Conservation (phyloP, 116 monocot species). For the Phalaenopsis hybrid region DNA sequence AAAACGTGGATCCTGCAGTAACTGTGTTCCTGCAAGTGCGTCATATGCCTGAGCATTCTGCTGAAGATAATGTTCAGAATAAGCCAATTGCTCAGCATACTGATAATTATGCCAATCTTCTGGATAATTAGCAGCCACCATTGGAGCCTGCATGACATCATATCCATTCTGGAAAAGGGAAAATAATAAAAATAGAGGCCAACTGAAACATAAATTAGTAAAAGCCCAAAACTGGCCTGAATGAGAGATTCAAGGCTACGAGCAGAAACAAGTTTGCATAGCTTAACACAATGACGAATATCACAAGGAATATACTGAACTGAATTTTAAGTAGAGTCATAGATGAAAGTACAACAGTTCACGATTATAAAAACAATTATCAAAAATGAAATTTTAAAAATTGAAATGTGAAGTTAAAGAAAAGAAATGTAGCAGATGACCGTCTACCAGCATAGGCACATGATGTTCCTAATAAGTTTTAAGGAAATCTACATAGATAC, state of each 20-base stretch:
- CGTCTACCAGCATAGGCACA: not conserved
- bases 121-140: slow-evolving; percentile 56
- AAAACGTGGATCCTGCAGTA: slow-evolving; percentile 61
- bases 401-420: not conserved
- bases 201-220: no score
- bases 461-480: not conserved
- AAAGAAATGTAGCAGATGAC: slow-evolving; percentile 1
- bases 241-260: not conserved
- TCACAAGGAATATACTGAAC: not conserved
- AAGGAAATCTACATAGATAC: no score
- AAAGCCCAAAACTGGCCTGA: not conserved
- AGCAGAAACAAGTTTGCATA: not conserved
- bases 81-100: slow-evolving; percentile 58
- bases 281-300: no score
- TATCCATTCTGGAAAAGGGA: slow-evolving; percentile 67
- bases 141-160: slow-evolving; percentile 73
- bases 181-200: not conserved
- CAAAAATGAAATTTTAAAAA: not conserved
- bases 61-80: slow-evolving; percentile 63
- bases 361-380: not conserved
- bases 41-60: slow-evolving; percentile 60
- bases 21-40: slow-evolving; percentile 26
- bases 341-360: not conserved
- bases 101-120: slow-evolving; percentile 88
- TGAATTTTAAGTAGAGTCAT: not conserved